Evolutionary conservation across 768 basidiomycete species (phyloP), one percentile per base, ranked within the genome.

Genomic region (Epithele typhae): DNA sequence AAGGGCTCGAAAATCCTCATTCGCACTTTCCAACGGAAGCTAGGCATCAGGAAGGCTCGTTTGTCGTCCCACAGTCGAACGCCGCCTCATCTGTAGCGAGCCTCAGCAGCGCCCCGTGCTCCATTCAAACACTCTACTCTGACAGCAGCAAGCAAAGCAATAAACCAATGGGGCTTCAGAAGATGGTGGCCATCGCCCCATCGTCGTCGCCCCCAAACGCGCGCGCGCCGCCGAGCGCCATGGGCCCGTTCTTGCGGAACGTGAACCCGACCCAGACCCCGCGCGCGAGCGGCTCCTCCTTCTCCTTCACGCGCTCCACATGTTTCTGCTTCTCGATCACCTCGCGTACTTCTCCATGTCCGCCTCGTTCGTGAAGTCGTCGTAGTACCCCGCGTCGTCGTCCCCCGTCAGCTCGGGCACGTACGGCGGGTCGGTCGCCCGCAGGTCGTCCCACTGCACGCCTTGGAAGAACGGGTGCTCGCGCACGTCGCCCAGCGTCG

Each of bases 261-360:
- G 90, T 92, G 58, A 92, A 92, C 3, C 90, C 90, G 43, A 91
- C 90, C 90, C 90, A 92, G 35, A 92, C 87, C 4, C 90, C 90
- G 39, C 90, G 70, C 2, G 74, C 64, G 56, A 77, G 68, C 3
- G 74, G 64, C 49, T 91, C 89, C 3, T 89, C 91, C 64, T 88
- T 88, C 71, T 98, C 95, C 65, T 77, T 82, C 15, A 97, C 89
- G 46, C 78, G 78, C 21, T 95, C 95, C 21, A 99, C 94, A 62
- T 97, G 94, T 59, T 70, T 73, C 68, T 97, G 93, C 68, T 98
- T 99, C 73, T 96, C 96, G 66, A 88, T 81, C 6, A 99, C 96
- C 65, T 99, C 10, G 94, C 92, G 61, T 98, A 98, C 70, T 98
- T 98, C 40, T 91, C 92, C 94, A 97, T 97, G 61, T 98, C 95